Evolutionary conservation across 208 protist genomes (phyloP).

Genomic region (Leishmania arabica): DNA sequence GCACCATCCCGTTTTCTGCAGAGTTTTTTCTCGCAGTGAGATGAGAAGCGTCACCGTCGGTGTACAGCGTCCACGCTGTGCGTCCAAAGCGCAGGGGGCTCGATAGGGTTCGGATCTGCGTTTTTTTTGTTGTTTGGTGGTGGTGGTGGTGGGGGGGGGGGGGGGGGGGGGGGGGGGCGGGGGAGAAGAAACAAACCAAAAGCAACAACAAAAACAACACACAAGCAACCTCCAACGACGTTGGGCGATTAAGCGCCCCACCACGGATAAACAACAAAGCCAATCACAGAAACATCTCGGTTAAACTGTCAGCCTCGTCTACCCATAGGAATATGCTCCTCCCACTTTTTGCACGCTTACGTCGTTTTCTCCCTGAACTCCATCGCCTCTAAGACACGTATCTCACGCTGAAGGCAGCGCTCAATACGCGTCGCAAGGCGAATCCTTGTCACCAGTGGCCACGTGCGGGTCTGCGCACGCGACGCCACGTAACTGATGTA

Average conservation of each 20-base stretch:
- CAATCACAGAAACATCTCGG: not conserved
- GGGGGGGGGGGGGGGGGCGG: no score
- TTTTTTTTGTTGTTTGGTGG: not conserved
- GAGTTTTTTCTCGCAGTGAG: not conserved
- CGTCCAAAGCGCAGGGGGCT: not conserved
- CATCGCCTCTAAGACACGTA: constrained; percentile 22
- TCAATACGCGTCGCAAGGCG: constrained; percentile 47
- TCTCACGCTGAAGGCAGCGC: constrained; percentile 37
- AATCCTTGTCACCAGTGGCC: constrained; percentile 65
- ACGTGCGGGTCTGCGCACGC: constrained; percentile 58
- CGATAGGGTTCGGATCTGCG: not conserved
- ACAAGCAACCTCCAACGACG: not conserved
- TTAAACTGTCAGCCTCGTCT: not conserved
- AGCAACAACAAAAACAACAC: not conserved
- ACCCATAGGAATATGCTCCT: not conserved
- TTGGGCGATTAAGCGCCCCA: not conserved
- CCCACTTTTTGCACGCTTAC: not conserved
- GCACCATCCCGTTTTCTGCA: not conserved
- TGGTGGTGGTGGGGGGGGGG: no score
- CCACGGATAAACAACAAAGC: not conserved
- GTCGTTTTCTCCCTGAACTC: not conserved
- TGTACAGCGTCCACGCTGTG: not conserved
- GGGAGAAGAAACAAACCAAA: no score
- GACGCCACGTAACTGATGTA: constrained; percentile 58
- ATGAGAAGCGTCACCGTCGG: not conserved